Conservation (phyloP, 441 rosid genomes). For the Arabidopsis hybrid region DNA sequence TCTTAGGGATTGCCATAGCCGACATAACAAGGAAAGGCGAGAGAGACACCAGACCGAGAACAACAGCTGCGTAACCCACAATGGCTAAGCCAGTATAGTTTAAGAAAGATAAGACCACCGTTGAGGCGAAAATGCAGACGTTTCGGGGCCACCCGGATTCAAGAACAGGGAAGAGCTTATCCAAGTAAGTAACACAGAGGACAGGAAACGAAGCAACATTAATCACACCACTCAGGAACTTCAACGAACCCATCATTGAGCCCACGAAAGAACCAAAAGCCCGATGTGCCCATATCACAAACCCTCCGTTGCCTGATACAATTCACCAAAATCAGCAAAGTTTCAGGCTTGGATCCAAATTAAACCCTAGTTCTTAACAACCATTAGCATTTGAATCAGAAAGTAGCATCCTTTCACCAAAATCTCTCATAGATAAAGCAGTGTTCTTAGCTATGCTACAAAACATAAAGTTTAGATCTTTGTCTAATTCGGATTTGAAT, state of each 20-base stretch:
- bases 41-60: constrained; percentile 66
- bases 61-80: constrained; percentile 72
- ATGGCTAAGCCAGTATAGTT: constrained; percentile 70
- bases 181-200: constrained; percentile 68
- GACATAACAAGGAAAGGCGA: constrained; percentile 77
- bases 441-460: constrained; percentile 15
- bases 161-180: constrained; percentile 58
- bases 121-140: constrained; percentile 54
- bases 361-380: constrained; percentile 1
- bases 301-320: constrained; percentile 71
- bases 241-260: constrained; percentile 84
- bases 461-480: constrained; percentile 14
- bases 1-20: constrained; percentile 68
- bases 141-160: constrained; percentile 66
- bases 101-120: constrained; percentile 59
- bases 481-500: neutral
- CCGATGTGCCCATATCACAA: constrained; percentile 79
- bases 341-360: neutral
- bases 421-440: neutral
- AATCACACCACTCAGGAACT: constrained; percentile 79
- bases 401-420: constrained; percentile 21
- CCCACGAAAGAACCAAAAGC: constrained; percentile 86
- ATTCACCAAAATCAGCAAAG: constrained; percentile 3
- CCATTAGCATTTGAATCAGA: neutral
- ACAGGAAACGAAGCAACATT: constrained; percentile 80